Conservation (phyloP, 805 yeast genomes). For the Hanseniaspora occidentalis region DNA sequence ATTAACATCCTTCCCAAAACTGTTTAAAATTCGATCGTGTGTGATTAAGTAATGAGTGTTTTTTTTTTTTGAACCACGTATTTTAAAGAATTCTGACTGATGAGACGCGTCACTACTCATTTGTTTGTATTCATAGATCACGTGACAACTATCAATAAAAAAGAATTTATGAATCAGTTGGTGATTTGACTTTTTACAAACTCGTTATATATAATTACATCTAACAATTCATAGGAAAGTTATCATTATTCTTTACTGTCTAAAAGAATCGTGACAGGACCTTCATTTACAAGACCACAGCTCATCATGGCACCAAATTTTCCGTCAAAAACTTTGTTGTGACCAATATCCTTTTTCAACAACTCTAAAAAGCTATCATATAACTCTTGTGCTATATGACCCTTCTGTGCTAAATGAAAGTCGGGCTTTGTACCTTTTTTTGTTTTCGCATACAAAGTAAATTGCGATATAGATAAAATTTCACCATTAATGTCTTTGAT, state of each 20-base stretch:
- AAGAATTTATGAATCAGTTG: too few relatives aligned
- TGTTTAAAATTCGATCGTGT: too few relatives aligned
- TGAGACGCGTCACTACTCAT: too few relatives aligned
- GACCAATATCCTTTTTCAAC: conserved; percentile 42
- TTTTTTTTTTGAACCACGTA: too few relatives aligned
- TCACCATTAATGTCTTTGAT: conserved; percentile 56
- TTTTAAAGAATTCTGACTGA: too few relatives aligned
- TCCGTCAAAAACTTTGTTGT: conserved; percentile 69
- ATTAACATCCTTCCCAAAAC: too few relatives aligned
- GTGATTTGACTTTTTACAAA: too few relatives aligned
- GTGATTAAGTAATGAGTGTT: too few relatives aligned
- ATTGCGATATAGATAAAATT: conserved; percentile 81
- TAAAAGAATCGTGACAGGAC: conserved; percentile 80
- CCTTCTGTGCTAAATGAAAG: conserved; percentile 85
- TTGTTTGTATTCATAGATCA: too few relatives aligned
- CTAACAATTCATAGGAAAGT: too few relatives aligned
- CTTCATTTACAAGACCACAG: conserved; percentile 76
- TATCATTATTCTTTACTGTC: conserved; percentile 44
- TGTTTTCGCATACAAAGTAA: conserved; percentile 75
- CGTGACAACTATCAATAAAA: too few relatives aligned
- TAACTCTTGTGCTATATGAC: conserved; percentile 34
- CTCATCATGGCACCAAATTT: conserved; percentile 97
- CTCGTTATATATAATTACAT: too few relatives aligned
- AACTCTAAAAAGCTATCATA: conserved; percentile 37
- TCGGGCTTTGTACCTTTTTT: conserved; percentile 93